Evolutionary conservation across 805 yeast genomes (phyloP), one percentile per base, ranked within the genome.

Genomic region (Sporopachydermia lactativora): DNA sequence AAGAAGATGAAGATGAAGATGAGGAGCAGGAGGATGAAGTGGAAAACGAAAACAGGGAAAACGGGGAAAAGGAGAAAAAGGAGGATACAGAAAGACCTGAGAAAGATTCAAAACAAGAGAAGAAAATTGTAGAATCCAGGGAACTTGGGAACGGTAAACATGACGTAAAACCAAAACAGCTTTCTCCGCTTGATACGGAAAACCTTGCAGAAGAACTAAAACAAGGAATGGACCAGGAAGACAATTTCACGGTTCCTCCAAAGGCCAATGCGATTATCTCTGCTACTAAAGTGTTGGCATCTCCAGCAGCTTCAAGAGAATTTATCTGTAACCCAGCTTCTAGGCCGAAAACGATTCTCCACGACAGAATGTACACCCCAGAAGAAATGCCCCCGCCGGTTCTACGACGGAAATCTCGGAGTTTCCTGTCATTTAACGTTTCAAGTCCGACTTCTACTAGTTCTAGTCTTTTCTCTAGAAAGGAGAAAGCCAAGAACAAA

Each of bases 191-290:
- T 31, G 18, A 8, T 5, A 15, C 15, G 11, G 37, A 19, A 3
- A 14, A 14, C 4, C 17, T 19, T 17, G 5, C 28, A 13, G 46
- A 45, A 14, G 15, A 36, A 11, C 24, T 40, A 16, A 41, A 40
- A 13, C 38, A 39, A 5, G 19, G 19, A 4, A 37, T 37, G 4
- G 38, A 40, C 3, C 42, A 42, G 16, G 44, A 39, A 3, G 45
- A 42, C 14, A 49, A 52, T 5, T 53, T 71, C 28, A 50, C 56
- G 8, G 66, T 75, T 3, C 69, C 81, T 5, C 92, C 89, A 2
- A 77, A 75, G 47, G 73, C 95, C 0, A 80, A 92, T 0, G 75
- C 89, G 8, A 50, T 89, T 3, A 75, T 80, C 42, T 75, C 95
- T 1, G 95, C 94, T 0, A 71, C 84, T 3, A 73, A 80, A 3